Base-by-base conservation (phyloP, 2,329 filamentous ascomycete genomes). In the Penicillium expansum region DNA sequence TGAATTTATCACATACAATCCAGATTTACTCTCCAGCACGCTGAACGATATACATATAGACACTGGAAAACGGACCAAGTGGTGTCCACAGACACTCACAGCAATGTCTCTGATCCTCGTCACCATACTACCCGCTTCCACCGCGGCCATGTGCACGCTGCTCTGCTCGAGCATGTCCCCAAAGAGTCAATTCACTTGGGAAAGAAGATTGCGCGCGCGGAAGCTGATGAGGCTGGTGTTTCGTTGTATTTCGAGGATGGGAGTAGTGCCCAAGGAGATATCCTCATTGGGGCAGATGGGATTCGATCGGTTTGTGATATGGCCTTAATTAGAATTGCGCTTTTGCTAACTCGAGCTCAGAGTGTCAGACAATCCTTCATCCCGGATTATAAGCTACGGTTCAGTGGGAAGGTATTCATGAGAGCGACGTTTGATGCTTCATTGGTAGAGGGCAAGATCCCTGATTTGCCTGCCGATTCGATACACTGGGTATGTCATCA, bases 241-340 rank as follows among this genome's bases (percentile, higher is more conserved):
- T 65, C 56, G 16, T 55, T 83, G 0, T 63, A 63, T 27, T 84
- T 84, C 61, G 68, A 74, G n/a, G 82, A 84, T 62, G 80, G 78
- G 6, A 76, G 73, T 0, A 71, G 66, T 3, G 71, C 71, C 0
- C 64, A 67, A 0, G 79, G 79, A 0, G 80, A 84, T 60, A 66
- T 83, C 39, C 63, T 83, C 24, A 73, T 84, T 16, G 82, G 80
- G 1, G 78, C 80, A 0, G 82, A 84, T 65, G 82, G 82, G 38
- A 78, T 84, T 45, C 78, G 80, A 62, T 82, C 80, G 20, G 70
- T 74, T 2, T 74, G 81, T 24, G 71, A 75, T 13, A 69, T 10
- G 6, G 5, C 14, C 8, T 8, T 2, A 6, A 2, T 6, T 11
- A 4, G 13, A 3, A n/a, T 11, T 39, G 7, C 8, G 11, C 0